These are phyloP conservation scores for Pelargonium myrrhifolium DNA, from an alignment of 441 rosid species.

Conservation along the genomic window DNA sequence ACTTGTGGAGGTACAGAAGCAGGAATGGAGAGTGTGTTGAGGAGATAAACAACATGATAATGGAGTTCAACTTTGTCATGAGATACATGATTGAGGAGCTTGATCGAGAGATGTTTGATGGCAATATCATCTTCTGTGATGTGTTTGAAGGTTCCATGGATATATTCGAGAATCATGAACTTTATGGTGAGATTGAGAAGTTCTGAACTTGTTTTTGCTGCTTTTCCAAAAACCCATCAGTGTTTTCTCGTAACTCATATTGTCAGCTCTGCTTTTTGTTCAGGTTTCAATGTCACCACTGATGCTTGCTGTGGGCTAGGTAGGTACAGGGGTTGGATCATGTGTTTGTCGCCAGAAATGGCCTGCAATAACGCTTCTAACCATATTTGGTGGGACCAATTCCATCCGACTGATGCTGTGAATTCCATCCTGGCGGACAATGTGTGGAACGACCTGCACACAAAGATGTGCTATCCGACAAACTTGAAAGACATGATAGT, in stretches of 20 bases:
- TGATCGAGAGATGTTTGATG: slow-evolving; percentile 43
- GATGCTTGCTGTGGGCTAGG: slow-evolving; percentile 89
- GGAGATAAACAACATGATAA: slow-evolving; percentile 63
- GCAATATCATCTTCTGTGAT: slow-evolving; percentile 64
- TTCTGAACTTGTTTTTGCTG: not conserved
- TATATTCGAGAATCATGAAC: slow-evolving; percentile 50
- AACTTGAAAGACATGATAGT: slow-evolving; percentile 50
- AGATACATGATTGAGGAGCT: slow-evolving; percentile 59
- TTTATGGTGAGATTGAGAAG: slow-evolving; percentile 39
- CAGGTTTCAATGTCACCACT: slow-evolving; percentile 63
- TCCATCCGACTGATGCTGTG: slow-evolving; percentile 79
- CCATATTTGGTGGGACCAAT: slow-evolving; percentile 90
- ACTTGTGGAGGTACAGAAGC: slow-evolving; percentile 60
- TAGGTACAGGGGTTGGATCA: slow-evolving; percentile 71
- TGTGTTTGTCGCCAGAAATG: slow-evolving; percentile 72
- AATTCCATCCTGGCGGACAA: slow-evolving; percentile 81
- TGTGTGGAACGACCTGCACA: slow-evolving; percentile 67
- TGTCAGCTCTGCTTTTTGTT: not conserved
- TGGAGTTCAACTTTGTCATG: slow-evolving; percentile 75
- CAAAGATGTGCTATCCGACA: slow-evolving; percentile 72
- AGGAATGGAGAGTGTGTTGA: slow-evolving; percentile 65
- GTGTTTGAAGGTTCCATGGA: slow-evolving; percentile 74
- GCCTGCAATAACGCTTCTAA: slow-evolving; percentile 60
- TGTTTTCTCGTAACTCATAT: not conserved
- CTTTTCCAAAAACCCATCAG: not conserved